Conservation (phyloP, 202 grass and related monocot species). For the Schoenoplectus tabernaemontani region DNA sequence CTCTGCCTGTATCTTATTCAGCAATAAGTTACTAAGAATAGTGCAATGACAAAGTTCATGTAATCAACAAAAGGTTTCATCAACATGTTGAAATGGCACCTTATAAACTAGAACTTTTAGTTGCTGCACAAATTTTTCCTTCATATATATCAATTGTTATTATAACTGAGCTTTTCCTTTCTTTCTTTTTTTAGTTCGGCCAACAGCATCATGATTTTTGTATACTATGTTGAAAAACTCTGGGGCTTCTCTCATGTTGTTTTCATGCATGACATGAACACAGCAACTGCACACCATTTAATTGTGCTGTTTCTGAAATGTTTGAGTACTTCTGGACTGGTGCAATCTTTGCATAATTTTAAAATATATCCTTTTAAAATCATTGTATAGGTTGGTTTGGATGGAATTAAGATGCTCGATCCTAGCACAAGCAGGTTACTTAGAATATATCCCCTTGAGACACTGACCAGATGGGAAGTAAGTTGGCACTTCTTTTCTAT, state of each 20-base stretch:
- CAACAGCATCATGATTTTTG: not conserved
- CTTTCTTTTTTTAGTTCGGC: not conserved
- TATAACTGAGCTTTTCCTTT: not conserved
- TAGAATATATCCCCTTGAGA: slow-evolving; percentile 89
- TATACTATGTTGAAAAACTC: not conserved
- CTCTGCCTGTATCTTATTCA: not conserved
- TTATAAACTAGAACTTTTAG: not conserved
- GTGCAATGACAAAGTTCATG: not conserved
- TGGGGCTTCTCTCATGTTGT: not conserved
- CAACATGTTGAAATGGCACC: not conserved
- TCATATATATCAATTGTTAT: not conserved
- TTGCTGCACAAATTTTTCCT: not conserved
- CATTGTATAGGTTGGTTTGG: slow-evolving; percentile 70
- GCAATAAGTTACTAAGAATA: not conserved
- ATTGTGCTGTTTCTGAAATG: not conserved
- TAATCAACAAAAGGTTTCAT: not conserved
- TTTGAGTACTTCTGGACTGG: not conserved
- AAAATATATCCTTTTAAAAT: not conserved
- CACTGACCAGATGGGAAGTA: slow-evolving; percentile 94
- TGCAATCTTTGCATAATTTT: not conserved
- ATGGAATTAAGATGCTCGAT: slow-evolving; percentile 99
- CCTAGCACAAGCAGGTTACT: slow-evolving; percentile 70
- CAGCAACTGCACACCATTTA: not conserved
- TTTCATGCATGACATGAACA: not conserved
- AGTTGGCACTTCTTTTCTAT: slow-evolving; percentile 16